Evolutionary conservation across 2,329 filamentous ascomycete genomes (phyloP).

Genomic region (Fusarium succisae): DNA sequence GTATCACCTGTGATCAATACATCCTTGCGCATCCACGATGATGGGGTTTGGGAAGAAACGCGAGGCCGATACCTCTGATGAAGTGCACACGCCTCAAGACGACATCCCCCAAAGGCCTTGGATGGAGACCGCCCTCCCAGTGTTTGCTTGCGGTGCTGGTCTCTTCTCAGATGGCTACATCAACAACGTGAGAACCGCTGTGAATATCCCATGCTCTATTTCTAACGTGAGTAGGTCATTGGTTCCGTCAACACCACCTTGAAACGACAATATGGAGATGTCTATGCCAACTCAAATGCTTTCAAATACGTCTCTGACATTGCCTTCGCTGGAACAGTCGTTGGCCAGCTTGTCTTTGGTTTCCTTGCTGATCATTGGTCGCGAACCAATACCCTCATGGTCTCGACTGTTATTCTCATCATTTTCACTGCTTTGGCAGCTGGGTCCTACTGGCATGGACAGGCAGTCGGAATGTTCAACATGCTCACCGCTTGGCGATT

Average conservation of each 20-base stretch:
- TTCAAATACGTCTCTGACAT: constrained; percentile 82
- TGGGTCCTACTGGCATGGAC: constrained; percentile 79
- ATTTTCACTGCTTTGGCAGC: constrained; percentile 84
- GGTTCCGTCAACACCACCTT: constrained; percentile 87
- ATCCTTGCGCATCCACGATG: constrained; percentile 15
- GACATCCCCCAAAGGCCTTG: constrained; percentile 23
- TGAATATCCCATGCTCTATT: neutral
- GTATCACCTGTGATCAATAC: neutral
- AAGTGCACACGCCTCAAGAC: neutral
- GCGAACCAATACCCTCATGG: constrained; percentile 80
- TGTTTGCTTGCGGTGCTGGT: constrained; percentile 88
- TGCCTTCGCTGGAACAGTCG: constrained; percentile 85
- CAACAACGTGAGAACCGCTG: constrained; percentile 70
- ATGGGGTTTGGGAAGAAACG: constrained; percentile 30
- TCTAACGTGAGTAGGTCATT: constrained; percentile 70
- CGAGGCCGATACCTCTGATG: constrained; percentile 14
- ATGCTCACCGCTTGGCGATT: constrained; percentile 84
- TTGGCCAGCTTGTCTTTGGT: constrained; percentile 84
- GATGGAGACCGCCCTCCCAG: constrained; percentile 61
- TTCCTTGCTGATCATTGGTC: constrained; percentile 86
- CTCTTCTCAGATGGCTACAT: constrained; percentile 93
- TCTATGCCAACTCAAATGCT: constrained; percentile 75
- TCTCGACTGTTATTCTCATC: constrained; percentile 85
- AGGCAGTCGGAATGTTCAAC: constrained; percentile 76
- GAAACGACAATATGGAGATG: constrained; percentile 69